A percentile compares a stretch with the other conserved stretches of the same genome.
These are phyloP conservation scores for Terfezia claveryi DNA, from an alignment of 495 filamentous ascomycete genomes.

Conservation along the genomic window DNA sequence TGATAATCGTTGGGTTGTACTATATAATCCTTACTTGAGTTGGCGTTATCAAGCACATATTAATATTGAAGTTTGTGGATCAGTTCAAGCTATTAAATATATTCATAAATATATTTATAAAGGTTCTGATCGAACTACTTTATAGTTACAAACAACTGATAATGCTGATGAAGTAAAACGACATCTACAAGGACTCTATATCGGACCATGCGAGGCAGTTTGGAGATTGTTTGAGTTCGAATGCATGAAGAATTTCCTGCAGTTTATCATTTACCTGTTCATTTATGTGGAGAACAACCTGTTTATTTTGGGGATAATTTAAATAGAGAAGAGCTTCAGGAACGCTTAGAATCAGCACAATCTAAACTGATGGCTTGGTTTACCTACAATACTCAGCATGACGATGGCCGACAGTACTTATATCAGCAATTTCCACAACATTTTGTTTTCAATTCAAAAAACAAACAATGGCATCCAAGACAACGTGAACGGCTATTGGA, in stretches of 20 bases:
- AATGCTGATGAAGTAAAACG: constrained; percentile 4
- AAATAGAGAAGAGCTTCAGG: too few species aligned
- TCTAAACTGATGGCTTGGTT: too few species aligned
- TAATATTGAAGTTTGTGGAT: too few species aligned
- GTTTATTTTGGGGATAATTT: too few species aligned
- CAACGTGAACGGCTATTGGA: neutral
- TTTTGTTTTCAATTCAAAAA: too few species aligned
- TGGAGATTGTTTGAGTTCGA: constrained; percentile 8
- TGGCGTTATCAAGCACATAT: neutral
- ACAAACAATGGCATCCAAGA: too few species aligned
- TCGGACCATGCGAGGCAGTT: constrained; percentile 1
- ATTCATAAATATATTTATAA: constrained; percentile 13
- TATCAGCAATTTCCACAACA: too few species aligned
- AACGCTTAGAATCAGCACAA: too few species aligned
- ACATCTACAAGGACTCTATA: constrained; percentile 2
- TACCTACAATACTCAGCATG: too few species aligned
- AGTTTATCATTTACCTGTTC: constrained; percentile 1
- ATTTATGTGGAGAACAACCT: constrained; percentile 1
- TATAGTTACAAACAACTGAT: neutral
- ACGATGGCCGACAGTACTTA: too few species aligned
- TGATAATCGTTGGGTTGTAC: constrained; percentile 2
- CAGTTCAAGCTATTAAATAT: neutral
- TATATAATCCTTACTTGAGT: constrained; percentile 7
- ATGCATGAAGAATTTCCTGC: constrained; percentile 5
- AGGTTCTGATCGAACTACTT: constrained; percentile 3